These are phyloP conservation scores for Acorus calamus DNA, from an alignment of 106 monocot species.

Conservation along the genomic window DNA sequence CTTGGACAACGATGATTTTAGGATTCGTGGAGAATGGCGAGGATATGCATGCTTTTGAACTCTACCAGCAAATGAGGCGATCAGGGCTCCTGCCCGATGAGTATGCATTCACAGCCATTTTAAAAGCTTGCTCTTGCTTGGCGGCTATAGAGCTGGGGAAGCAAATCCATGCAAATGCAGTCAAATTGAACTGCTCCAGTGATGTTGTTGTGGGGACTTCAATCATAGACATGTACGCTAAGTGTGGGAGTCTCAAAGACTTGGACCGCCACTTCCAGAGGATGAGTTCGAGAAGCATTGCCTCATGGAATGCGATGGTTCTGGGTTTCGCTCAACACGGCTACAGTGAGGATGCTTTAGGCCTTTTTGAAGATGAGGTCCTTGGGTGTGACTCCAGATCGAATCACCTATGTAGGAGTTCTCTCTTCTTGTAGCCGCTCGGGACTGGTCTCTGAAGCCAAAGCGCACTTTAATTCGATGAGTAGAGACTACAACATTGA, in stretches of 20 bases:
- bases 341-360: slow-evolving; percentile 32
- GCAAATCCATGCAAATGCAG: slow-evolving; percentile 49
- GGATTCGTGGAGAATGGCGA: slow-evolving; percentile 60
- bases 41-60: slow-evolving; percentile 31
- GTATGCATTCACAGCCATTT: slow-evolving; percentile 39
- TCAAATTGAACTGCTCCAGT: slow-evolving; percentile 34
- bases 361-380: slow-evolving; percentile 37
- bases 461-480: slow-evolving; percentile 52
- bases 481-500: slow-evolving; percentile 29
- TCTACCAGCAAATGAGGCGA: slow-evolving; percentile 45
- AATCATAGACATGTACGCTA: slow-evolving; percentile 71
- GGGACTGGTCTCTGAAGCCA: slow-evolving; percentile 52
- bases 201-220: slow-evolving; percentile 58
- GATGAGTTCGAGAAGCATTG: slow-evolving; percentile 22
- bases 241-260: slow-evolving; percentile 64
- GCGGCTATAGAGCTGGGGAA: slow-evolving; percentile 47
- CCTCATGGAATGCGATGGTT: slow-evolving; percentile 70
- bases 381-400: slow-evolving; percentile 41
- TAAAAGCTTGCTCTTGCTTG: slow-evolving; percentile 62
- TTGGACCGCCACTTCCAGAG: slow-evolving; percentile 38
- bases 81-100: slow-evolving; percentile 37
- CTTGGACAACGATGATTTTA: slow-evolving; percentile 71
- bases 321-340: slow-evolving; percentile 66
- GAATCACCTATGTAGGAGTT: slow-evolving; percentile 57
- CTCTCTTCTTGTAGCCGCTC: slow-evolving; percentile 80